Base-by-base conservation (phyloP, 192 early-diverging fungal species). In the Helicostylum pulchrum region DNA sequence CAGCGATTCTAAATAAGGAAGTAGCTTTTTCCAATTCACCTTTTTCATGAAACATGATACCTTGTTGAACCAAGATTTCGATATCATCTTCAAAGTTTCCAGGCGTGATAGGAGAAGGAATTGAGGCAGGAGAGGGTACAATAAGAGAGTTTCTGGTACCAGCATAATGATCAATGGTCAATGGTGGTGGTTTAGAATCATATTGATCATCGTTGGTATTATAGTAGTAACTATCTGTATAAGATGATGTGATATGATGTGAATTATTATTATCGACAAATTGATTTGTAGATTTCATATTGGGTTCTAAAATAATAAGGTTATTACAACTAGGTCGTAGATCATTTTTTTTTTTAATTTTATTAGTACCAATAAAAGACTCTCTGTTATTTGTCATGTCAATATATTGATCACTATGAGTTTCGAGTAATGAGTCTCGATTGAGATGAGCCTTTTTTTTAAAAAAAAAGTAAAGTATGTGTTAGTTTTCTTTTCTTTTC, bases 21-120 rank as follows among this genome's bases (percentile, higher is more conserved):
- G 88, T 86, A 7, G 90, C 88, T 39, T 89, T 86, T 26, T 83
- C 86, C 6, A 91, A 75, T 54, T 90, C 81, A 34, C 85, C 85
- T n/a, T 80, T 61, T 60, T 91, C 90, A 67, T 91, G 90, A 43
- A 79, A 84, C 17, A 78, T 71, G 49, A 91, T 87, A 7, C 86
- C 90, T 36, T 76, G 70, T 72, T 85, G 82, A 23, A 91, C 81
- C 52, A 76, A 78, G 26, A 84, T 80, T 19, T 88, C 89, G 1
- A 64, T 39, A 20, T 51, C 47, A 39, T 62, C 46, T 52, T 19
- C 12, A 14, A 10, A 3, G 19, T 21, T 26, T 20, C 20, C 19
- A 12, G 57, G 57, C 15, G 57, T 59, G 14, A 45, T 21, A 8
- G 57, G 57, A 2, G 57, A 42, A 23, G 20, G 32, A 45, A 45